Evolutionary conservation across 345 rosid species (phyloP).

Genomic region (Linum usitatissimum): DNA sequence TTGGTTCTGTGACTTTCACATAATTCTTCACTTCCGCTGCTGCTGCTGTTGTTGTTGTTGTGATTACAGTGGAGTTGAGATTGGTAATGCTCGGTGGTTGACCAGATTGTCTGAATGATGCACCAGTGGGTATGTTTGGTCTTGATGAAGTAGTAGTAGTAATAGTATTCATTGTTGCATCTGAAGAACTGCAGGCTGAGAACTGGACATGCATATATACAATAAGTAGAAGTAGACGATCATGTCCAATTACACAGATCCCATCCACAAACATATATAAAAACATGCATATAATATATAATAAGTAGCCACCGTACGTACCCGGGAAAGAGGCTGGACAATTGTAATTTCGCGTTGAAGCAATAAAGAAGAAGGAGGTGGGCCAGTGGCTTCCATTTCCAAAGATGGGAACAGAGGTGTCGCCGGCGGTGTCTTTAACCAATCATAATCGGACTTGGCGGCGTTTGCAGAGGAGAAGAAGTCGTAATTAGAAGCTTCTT

Average conservation of each 20-base stretch:
- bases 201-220: constrained; percentile 16
- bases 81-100: constrained; percentile 12
- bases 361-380: constrained; percentile 15
- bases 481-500: constrained; percentile 24
- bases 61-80: too few species aligned
- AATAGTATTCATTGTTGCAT: background rate
- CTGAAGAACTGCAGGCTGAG: constrained; percentile 19
- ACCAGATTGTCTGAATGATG: constrained; percentile 13
- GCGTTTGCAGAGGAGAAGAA: constrained; percentile 29
- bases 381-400: constrained; percentile 49
- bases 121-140: constrained; percentile 21
- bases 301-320: too few species aligned
- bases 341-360: constrained; percentile 45
- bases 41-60: constrained; percentile 3
- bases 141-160: constrained; percentile 9
- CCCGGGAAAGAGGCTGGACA: constrained; percentile 40
- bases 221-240: background rate
- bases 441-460: constrained; percentile 43
- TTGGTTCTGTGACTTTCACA: constrained; percentile 3
- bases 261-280: too few species aligned
- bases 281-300: too few species aligned
- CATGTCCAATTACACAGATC: too few species aligned
- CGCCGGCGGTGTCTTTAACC: constrained; percentile 67
- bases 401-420: constrained; percentile 62
- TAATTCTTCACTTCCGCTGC: background rate